phyloP scores from a whole-genome alignment of 148 eudicot species.

The Arbutus unedo region DNA sequence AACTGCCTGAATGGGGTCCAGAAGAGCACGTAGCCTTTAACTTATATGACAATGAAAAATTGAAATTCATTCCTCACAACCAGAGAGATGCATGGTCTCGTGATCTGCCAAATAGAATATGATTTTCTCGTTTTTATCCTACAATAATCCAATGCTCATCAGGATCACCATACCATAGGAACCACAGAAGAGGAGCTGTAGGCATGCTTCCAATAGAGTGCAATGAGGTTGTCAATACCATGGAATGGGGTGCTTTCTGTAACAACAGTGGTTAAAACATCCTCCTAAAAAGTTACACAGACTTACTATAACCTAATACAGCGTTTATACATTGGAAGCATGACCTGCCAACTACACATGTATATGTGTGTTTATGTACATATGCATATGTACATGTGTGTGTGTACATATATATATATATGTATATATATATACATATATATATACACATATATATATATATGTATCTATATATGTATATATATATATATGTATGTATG shows the following conservation, averaged over 20 bases:
- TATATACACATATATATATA: no score
- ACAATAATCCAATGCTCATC: neutral
- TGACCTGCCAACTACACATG: neutral
- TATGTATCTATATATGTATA: no score
- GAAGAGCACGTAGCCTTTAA: neutral
- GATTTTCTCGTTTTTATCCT: neutral
- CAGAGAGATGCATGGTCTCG: neutral
- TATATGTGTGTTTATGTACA: no score
- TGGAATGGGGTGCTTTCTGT: neutral
- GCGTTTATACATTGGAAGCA: neutral
- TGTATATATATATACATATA: no score
- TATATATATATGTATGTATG: no score
- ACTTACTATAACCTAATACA: neutral
- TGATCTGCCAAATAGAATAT: neutral
- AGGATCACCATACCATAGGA: neutral
- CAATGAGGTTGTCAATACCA: neutral
- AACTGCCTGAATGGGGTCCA: neutral
- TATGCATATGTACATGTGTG: no score
- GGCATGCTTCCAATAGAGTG: neutral
- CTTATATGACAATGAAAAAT: neutral
- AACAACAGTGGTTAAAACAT: neutral
- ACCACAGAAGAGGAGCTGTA: neutral
- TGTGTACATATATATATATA: no score
- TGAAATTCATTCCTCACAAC: neutral
- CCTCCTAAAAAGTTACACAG: neutral